phyloP scores from a whole-genome alignment of 441 rosid genomes.

The Sinapis alba region DNA sequence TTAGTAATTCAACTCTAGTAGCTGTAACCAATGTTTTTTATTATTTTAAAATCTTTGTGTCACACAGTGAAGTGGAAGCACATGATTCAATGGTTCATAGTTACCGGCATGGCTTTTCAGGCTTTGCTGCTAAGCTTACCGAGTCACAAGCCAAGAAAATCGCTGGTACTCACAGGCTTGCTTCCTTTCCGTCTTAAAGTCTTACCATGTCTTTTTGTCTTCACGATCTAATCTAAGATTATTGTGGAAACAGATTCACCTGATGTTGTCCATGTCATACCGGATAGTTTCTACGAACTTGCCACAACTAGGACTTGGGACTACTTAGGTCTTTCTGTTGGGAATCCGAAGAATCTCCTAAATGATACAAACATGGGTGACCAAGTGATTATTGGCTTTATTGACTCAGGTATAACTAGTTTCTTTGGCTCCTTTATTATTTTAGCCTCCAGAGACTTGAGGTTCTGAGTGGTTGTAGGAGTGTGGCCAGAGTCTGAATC shows the following conservation, averaged over 20 bases:
- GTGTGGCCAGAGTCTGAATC: slow-evolving; percentile 70
- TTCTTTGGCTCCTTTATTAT: neutral
- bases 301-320: slow-evolving; percentile 33
- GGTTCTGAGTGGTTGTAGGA: slow-evolving; percentile 38
- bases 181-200: slow-evolving; percentile 1
- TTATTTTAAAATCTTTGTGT: neutral
- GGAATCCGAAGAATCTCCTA: slow-evolving; percentile 16
- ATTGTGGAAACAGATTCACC: slow-evolving; percentile 12
- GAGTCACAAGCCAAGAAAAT: slow-evolving; percentile 47
- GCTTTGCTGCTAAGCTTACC: slow-evolving; percentile 69
- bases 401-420: slow-evolving; percentile 25
- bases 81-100: slow-evolving; percentile 53
- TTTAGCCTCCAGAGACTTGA: neutral
- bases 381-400: slow-evolving; percentile 24
- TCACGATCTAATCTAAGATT: neutral
- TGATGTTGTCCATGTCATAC: slow-evolving; percentile 19
- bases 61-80: slow-evolving; percentile 50
- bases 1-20: neutral
- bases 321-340: slow-evolving; percentile 28
- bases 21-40: neutral
- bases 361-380: slow-evolving; percentile 21
- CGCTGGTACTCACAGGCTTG: slow-evolving; percentile 13
- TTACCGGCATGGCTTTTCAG: slow-evolving; percentile 71
- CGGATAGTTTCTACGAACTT: slow-evolving; percentile 16
- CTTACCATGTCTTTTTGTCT: slow-evolving; percentile 28